Evolutionary conservation across 257 asterid species (phyloP), one percentile per base, ranked within the genome.

Genomic region (Linaria vulgaris): DNA sequence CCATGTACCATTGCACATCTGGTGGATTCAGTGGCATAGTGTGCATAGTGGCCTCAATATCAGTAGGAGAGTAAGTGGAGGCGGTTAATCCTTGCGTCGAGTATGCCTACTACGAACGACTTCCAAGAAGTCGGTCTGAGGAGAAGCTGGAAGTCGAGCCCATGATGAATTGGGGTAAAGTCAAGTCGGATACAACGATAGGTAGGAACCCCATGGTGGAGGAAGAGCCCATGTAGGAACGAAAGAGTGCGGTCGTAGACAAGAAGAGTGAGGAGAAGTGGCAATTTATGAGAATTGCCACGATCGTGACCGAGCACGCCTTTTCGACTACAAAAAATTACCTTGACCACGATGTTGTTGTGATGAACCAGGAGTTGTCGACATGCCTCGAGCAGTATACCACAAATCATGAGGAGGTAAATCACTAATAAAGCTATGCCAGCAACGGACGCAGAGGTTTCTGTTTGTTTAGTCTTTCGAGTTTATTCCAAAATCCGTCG

Each of bases 1-100:
- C 72, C 72, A 72, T 65, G 24, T 72, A 72, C 76, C 76, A 66
- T 1, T 64, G 37, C 0, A 23, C 37, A 38, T 64, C 72, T 1
- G 66, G 71, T 2, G 56, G 59, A 14, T 30, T 17, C 0, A 69
- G 47, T 23, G 57, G 6, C 21, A 69, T 15, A 14, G 59, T 70
- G 12, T 70, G 65, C 38, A 62, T 52, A 0, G 59, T 66, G 0
- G 8, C n/a, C 10, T 39, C 58, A 14, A 70, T 44, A n/a, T 53
- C 59, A 1, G 65, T 70, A 4, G 65, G 70, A 10, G 25, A 12
- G 2, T 3, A 44, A 6, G 9, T 2, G 55, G 49, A 8, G 0
- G 16, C 15, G 3, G 21, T 0, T 5, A 21, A 0, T 9, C 24
- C 11, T 5, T 49, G 11, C 5, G 17, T 13, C 14, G 12, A 16